phyloP scores from a whole-genome alignment of 106 monocot species.

The Dendrobium catenatum region DNA sequence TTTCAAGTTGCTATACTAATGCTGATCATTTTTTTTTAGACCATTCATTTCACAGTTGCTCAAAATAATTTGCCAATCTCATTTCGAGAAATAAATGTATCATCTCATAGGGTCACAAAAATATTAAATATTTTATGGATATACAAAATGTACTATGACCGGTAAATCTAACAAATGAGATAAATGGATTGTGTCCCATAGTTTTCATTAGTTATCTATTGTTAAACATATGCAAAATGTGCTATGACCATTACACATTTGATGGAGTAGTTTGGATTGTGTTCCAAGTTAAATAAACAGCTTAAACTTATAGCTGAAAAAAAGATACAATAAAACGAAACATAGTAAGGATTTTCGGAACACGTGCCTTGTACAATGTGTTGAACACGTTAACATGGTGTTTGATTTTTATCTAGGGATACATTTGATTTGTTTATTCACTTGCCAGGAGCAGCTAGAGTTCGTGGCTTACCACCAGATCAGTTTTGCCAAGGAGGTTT shows the following conservation, averaged over 20 bases:
- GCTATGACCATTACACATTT: not conserved
- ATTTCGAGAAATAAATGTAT: not conserved
- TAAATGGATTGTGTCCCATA: not conserved
- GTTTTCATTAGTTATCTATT: not conserved
- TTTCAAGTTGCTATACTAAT: too few relatives aligned
- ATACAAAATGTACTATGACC: not conserved
- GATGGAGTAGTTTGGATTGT: not conserved
- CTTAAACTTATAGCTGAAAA: not conserved
- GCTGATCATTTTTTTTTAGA: too few relatives aligned
- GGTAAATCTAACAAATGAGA: not conserved
- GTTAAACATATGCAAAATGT: not conserved
- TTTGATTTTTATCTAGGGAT: conserved; percentile 11
- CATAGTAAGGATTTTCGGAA: not conserved
- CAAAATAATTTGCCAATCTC: too few relatives aligned
- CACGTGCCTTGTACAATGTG: not conserved
- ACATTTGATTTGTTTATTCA: conserved; percentile 41
- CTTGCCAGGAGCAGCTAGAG: conserved; percentile 75
- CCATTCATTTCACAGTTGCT: too few relatives aligned
- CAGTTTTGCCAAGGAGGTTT: conserved; percentile 84
- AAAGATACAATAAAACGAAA: not conserved
- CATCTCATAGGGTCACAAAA: not conserved
- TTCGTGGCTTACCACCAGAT: conserved; percentile 64
- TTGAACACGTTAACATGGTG: not conserved
- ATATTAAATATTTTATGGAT: not conserved
- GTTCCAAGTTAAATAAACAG: not conserved